These are phyloP conservation scores for Rosa rugosa DNA, from an alignment of 306 rosid genomes.

Conservation along the genomic window DNA sequence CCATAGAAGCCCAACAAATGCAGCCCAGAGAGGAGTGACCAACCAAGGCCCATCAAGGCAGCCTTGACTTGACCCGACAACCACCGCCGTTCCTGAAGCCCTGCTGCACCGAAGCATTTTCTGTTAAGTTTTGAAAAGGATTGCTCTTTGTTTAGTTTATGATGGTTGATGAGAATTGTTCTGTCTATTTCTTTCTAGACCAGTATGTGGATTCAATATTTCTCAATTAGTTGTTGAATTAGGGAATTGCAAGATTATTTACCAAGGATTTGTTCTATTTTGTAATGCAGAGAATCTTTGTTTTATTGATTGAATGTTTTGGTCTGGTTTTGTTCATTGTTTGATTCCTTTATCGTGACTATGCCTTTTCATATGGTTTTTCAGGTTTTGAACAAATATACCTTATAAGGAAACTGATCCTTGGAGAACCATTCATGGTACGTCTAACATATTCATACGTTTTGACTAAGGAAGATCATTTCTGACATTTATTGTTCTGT, in stretches of 20 bases:
- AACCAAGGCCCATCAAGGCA: no score
- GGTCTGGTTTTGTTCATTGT: background rate
- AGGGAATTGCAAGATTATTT: background rate
- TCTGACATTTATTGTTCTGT: no score
- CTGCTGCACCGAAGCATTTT: no score
- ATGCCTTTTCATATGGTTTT: background rate
- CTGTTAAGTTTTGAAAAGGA: no score
- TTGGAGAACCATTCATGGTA: constrained; percentile 25
- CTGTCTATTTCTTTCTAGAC: background rate
- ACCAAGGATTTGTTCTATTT: background rate
- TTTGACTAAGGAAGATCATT: no score
- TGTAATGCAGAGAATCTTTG: background rate
- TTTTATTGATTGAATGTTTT: background rate
- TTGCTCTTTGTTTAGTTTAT: background rate
- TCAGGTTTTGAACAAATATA: constrained; percentile 12
- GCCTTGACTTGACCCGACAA: no score
- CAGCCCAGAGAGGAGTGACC: no score
- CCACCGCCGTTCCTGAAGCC: no score
- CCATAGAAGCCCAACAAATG: no score
- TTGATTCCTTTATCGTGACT: constrained; percentile 8
- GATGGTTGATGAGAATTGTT: constrained; percentile 1
- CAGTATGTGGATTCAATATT: background rate
- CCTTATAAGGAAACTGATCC: constrained; percentile 18
- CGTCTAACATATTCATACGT: constrained; percentile 11
- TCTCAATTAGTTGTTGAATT: background rate